A percentile compares a stretch with the other conserved stretches of the same genome.
These are phyloP conservation scores for Austroboletus eburneus DNA, from an alignment of 768 basidiomycete species.

Conservation along the genomic window DNA sequence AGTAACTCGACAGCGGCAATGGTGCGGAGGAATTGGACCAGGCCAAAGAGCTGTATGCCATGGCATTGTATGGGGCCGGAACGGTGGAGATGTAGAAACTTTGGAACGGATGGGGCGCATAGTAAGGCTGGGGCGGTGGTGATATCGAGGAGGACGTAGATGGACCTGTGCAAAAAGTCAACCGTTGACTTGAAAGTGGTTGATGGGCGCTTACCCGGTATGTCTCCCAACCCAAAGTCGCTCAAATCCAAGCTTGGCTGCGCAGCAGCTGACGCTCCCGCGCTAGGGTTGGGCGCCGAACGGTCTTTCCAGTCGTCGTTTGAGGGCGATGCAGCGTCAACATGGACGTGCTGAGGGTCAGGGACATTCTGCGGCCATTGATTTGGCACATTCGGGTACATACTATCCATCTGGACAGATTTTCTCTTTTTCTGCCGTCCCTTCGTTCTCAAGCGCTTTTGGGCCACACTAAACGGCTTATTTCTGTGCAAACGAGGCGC, in stretches of 20 bases:
- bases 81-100: slow-evolving; percentile 39
- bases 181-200: background rate
- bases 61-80: slow-evolving; percentile 47
- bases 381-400: slow-evolving; percentile 43
- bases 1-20: slow-evolving; percentile 68
- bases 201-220: slow-evolving; percentile 40
- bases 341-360: slow-evolving; percentile 30
- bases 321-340: slow-evolving; percentile 26
- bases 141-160: slow-evolving; percentile 40
- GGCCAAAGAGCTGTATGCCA: slow-evolving; percentile 47
- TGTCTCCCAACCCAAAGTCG: slow-evolving; percentile 41
- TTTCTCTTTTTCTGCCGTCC: slow-evolving; percentile 36
- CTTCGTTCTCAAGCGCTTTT: slow-evolving; percentile 41
- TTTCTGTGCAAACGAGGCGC: slow-evolving; percentile 40
- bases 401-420: slow-evolving; percentile 40
- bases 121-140: slow-evolving; percentile 39
- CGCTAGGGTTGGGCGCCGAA: slow-evolving; percentile 19
- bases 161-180: slow-evolving; percentile 27
- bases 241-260: slow-evolving; percentile 37
- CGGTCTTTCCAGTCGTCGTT: slow-evolving; percentile 41
- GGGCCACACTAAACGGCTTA: slow-evolving; percentile 43
- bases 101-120: slow-evolving; percentile 36
- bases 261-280: slow-evolving; percentile 28
- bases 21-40: slow-evolving; percentile 42
- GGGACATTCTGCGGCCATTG: slow-evolving; percentile 39